phyloP scores from a whole-genome alignment of 129 eudicot genomes.

The Pseudognaphalium luteoalbum region DNA sequence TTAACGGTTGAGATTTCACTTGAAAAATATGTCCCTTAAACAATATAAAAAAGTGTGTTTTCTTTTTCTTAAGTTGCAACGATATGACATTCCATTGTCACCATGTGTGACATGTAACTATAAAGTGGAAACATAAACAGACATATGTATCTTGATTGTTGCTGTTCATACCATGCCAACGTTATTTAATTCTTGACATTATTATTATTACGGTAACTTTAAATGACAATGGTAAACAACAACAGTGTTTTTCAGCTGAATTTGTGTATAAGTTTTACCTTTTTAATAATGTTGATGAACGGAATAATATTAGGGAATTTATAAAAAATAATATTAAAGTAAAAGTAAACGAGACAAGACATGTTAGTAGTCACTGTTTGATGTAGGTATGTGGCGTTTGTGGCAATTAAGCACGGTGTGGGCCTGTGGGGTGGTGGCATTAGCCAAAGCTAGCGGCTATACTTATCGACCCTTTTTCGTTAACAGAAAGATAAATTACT shows the following conservation, averaged over 20 bases:
- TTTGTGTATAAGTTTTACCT: background rate
- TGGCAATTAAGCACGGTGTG: background rate
- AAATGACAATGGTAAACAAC: conserved; percentile 10
- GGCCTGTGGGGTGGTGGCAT: background rate
- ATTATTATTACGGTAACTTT: background rate
- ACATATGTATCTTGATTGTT: background rate
- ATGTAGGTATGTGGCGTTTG: background rate
- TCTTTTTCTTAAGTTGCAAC: background rate
- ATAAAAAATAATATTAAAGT: background rate
- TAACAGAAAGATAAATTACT: too few species aligned
- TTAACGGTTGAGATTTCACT: conserved; percentile 21
- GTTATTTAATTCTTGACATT: conserved; percentile 4
- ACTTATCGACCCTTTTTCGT: background rate
- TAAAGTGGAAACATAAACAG: conserved; percentile 10
- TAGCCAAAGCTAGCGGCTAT: background rate
- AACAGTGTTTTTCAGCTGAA: conserved; percentile 13
- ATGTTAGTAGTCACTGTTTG: conserved; percentile 6
- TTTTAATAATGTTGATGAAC: background rate
- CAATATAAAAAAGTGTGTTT: background rate
- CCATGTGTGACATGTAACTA: conserved; percentile 8
- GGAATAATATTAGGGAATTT: background rate
- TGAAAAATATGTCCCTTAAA: background rate
- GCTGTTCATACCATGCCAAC: conserved; percentile 24
- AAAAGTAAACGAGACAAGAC: conserved; percentile 10
- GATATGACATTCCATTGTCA: conserved; percentile 28